Evolutionary conservation across 2,329 filamentous ascomycete genomes (phyloP).

Genomic region (Intubia oerlemansii): DNA sequence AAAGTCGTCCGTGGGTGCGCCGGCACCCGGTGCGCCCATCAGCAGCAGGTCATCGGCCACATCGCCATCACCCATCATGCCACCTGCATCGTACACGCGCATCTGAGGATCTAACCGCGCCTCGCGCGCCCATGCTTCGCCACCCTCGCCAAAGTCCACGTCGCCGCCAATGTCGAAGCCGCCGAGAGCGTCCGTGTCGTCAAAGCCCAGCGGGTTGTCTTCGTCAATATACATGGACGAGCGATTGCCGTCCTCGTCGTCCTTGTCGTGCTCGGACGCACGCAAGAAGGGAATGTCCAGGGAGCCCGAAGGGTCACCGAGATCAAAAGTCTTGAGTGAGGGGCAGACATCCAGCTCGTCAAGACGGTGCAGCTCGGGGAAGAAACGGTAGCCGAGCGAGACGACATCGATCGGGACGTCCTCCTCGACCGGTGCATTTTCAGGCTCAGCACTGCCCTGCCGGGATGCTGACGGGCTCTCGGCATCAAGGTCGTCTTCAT

Average conservation of each 20-base stretch:
- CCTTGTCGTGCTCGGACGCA: conserved; percentile 50
- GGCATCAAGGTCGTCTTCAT: conserved; percentile 16
- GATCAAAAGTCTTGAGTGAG: conserved; percentile 80
- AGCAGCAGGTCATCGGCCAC: conserved; percentile 32
- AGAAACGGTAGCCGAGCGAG: conserved; percentile 58
- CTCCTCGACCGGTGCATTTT: conserved; percentile 18
- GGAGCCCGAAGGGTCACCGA: conserved; percentile 67
- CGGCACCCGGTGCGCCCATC: conserved; percentile 34
- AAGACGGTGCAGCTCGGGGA: conserved; percentile 55
- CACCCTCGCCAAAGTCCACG: conserved; percentile 81
- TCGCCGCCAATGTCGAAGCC: conserved; percentile 50
- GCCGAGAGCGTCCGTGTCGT: conserved; percentile 56
- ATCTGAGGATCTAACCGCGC: conserved; percentile 73
- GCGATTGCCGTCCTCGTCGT: conserved; percentile 35
- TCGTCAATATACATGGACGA: conserved; percentile 74
- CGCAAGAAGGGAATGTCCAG: conserved; percentile 85
- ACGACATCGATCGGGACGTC: conserved; percentile 62
- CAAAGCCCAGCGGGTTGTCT: conserved; percentile 64
- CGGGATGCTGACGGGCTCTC: no score
- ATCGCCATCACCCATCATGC: conserved; percentile 23
- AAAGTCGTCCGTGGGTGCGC: conserved; percentile 49
- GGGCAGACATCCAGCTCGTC: conserved; percentile 86
- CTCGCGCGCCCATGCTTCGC: conserved; percentile 85
- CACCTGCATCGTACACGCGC: conserved; percentile 48
- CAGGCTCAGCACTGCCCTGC: neutral